phyloP scores from a whole-genome alignment of 495 filamentous ascomycete species.

The Diplogelasinospora grovesii region DNA sequence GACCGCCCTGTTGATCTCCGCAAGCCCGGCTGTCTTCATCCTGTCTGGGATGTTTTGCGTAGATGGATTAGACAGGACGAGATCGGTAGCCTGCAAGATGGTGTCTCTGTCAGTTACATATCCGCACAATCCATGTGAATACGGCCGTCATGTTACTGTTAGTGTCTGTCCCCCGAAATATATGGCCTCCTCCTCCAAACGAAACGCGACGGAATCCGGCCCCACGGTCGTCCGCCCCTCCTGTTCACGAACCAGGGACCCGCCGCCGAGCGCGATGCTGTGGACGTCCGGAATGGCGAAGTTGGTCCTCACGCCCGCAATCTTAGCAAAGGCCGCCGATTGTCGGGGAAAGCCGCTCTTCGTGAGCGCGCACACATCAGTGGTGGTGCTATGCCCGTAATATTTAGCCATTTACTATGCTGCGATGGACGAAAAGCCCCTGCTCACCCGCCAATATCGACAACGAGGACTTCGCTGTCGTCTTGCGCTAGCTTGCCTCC shows the following conservation, averaged over 20 bases:
- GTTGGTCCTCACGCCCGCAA: slow-evolving; percentile 44
- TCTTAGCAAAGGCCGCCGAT: slow-evolving; percentile 34
- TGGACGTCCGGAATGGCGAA: slow-evolving; percentile 43
- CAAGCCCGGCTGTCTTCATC: too few species aligned
- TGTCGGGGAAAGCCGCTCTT: slow-evolving; percentile 41
- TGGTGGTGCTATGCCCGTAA: too few species aligned
- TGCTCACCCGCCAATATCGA: slow-evolving; percentile 49
- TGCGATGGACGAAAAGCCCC: too few species aligned
- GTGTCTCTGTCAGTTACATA: too few species aligned
- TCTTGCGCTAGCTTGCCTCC: slow-evolving; percentile 8
- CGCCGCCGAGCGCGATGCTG: slow-evolving; percentile 49
- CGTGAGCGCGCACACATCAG: slow-evolving; percentile 37
- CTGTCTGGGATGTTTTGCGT: too few species aligned
- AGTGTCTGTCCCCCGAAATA: slow-evolving; percentile 44
- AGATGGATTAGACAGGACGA: too few species aligned
- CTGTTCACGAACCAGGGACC: slow-evolving; percentile 39
- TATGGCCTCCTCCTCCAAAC: slow-evolving; percentile 39
- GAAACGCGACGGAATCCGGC: slow-evolving; percentile 51
- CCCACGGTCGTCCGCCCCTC: slow-evolving; percentile 35
- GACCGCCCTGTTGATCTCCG: too few species aligned
- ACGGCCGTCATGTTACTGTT: slow-evolving; percentile 47
- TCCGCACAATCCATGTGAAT: too few species aligned
- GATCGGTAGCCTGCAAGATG: too few species aligned
- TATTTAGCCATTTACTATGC: too few species aligned
- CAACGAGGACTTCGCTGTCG: slow-evolving; percentile 23